Conservation (phyloP, 164 flowering plant species). For the Umbilicus rupestris region DNA sequence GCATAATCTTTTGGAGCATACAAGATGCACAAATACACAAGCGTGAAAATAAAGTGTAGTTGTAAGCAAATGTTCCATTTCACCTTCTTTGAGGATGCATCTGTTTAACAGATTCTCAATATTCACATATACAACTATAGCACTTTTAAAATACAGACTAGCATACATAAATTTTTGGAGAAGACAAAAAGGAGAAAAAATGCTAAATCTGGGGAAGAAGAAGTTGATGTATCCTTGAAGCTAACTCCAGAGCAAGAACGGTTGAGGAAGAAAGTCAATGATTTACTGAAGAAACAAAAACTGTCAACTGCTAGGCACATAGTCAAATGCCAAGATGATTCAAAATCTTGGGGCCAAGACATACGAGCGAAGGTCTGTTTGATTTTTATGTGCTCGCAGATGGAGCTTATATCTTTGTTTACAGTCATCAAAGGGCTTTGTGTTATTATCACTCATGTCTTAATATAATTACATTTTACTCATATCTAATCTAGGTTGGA, state of each 20-base stretch:
- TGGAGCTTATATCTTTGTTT: neutral
- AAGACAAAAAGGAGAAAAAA: constrained; percentile 44
- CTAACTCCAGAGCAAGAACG: constrained; percentile 32
- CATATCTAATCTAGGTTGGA: constrained; percentile 60
- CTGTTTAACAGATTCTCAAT: neutral
- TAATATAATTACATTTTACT: constrained; percentile 6
- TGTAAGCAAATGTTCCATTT: neutral
- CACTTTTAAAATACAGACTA: constrained; percentile 35
- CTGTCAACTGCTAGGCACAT: constrained; percentile 40
- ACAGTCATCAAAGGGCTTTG: neutral
- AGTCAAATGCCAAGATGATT: constrained; percentile 43
- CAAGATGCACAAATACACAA: neutral
- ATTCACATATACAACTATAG: neutral
- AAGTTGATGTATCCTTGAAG: constrained; percentile 23
- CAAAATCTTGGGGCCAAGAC: constrained; percentile 60
- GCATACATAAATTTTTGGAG: constrained; percentile 64
- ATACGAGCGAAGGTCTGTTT: constrained; percentile 63
- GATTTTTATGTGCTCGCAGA: neutral
- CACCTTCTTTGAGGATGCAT: neutral
- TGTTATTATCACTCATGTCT: neutral
- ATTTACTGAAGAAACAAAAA: constrained; percentile 69
- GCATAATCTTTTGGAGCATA: neutral
- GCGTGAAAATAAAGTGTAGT: neutral
- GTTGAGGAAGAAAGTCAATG: constrained; percentile 44
- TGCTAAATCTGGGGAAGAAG: constrained; percentile 16